Evolutionary conservation across 2,329 filamentous ascomycete genomes (phyloP), one percentile per base, ranked within the genome.

Genomic region (Botrytis byssoidea): DNA sequence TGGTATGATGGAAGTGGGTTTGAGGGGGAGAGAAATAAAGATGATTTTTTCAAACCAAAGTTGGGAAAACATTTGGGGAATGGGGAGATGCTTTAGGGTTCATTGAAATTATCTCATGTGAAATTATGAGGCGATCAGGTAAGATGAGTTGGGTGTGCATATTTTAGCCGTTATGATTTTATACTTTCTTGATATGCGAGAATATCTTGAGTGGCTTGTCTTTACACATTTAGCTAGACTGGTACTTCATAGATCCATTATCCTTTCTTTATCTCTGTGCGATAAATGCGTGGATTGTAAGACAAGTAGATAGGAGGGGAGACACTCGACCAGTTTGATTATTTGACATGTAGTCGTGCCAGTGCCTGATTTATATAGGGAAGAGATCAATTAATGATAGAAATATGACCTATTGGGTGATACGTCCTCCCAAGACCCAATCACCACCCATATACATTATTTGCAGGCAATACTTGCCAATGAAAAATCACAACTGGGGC

Each of bases 21-120:
- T 42, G 37, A 42, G 20, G n/a, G 7, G 61, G 70, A 72, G 22
- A 72, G 70, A 12, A 72, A 66, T 72, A 48, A n/a, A 18, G 61
- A 72, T 59, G 32, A 72, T 14, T 57, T 72, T 14, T 66, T 66
- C 16, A 66, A 66, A 25, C 64, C 64, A 32, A 48, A 35, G 14
- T 48, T 66, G 64, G 44, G 44, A 46, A n/a, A 37, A 16, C 14
- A 37, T n/a, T 37, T 51, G 6, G 44, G 22, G 4, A n/a, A 10
- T 51, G 44, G 9, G 22, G 42, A 51, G 64, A 51, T 51, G 32
- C 7, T 51, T 4, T 67, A 67, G 64, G 22, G 14, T 1, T 7
- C 7, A 9, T 40, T n/a, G 35, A 25, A 6, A 18, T 32, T 51
- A 35, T 14, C 6, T 10, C 10, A 37, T 51, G 12, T 51, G 7